Percentiles rank a stretch among this genome's conserved stretches.
These are phyloP conservation scores for Talaromyces albobiverticillius DNA, from an alignment of 2,329 filamentous ascomycete species.

Conservation along the genomic window DNA sequence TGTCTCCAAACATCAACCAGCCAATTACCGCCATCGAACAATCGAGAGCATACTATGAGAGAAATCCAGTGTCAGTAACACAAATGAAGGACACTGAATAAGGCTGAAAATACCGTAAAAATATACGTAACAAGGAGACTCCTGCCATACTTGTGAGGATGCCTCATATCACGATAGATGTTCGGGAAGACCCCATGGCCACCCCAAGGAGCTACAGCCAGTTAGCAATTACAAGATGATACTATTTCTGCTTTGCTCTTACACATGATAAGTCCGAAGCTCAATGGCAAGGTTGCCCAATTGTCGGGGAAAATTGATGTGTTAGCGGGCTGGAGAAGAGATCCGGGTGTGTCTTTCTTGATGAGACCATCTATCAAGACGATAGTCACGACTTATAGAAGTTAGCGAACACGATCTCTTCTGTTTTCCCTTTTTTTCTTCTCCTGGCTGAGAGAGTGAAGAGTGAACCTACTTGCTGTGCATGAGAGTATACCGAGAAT, in stretches of 20 bases:
- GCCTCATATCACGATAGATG: conserved; percentile 72
- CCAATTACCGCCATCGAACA: conserved; percentile 77
- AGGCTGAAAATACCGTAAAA: conserved; percentile 61
- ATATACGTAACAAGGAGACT: conserved; percentile 77
- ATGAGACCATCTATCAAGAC: conserved; percentile 82
- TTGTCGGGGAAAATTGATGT: conserved; percentile 82
- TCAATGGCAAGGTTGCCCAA: conserved; percentile 82
- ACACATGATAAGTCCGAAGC: conserved; percentile 86
- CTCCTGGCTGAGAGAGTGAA: neutral
- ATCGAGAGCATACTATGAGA: conserved; percentile 70
- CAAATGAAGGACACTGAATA: neutral
- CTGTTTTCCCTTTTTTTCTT: neutral
- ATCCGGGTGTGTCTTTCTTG: conserved; percentile 76
- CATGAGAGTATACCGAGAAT: conserved; percentile 90
- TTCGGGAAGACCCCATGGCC: conserved; percentile 79
- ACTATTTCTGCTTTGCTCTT: conserved; percentile 20
- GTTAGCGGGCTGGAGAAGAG: conserved; percentile 72
- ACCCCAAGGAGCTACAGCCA: conserved; percentile 59
- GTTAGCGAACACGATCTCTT: conserved; percentile 24
- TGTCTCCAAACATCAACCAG: conserved; percentile 90
- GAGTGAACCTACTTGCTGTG: conserved; percentile 68
- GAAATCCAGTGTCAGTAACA: conserved; percentile 15
- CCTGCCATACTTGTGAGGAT: conserved; percentile 75
- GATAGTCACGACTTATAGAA: conserved; percentile 68
- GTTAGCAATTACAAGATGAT: conserved; percentile 15